phyloP scores from a whole-genome alignment of 306 rosid genomes.

The Trifolium pratense region DNA sequence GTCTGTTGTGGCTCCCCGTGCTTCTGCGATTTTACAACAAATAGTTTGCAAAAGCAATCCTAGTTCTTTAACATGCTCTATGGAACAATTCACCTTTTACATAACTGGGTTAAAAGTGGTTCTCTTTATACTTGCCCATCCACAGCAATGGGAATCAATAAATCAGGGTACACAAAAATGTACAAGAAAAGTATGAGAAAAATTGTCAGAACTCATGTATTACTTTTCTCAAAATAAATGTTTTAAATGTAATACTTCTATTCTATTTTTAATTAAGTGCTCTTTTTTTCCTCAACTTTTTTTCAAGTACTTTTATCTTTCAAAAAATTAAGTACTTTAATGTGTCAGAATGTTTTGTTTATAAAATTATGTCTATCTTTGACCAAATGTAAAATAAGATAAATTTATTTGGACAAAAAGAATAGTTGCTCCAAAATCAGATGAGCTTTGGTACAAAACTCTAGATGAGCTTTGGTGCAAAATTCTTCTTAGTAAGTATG shows the following conservation, averaged over 20 bases:
- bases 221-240: not conserved
- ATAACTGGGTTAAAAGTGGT: not conserved
- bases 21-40: not conserved
- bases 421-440: no score
- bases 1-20: not conserved
- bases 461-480: no score
- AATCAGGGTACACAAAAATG: not conserved
- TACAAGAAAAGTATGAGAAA: not conserved
- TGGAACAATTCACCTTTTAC: constrained; percentile 3
- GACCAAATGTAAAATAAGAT: not conserved
- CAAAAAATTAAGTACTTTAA: no score
- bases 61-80: not conserved
- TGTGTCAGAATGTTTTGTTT: not conserved
- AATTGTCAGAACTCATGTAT: not conserved
- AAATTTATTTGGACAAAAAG: not conserved
- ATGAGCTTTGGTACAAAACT: no score
- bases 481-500: no score
- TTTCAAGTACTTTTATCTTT: no score
- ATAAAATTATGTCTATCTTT: not conserved
- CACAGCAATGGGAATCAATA: not conserved
- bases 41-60: constrained; percentile 5
- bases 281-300: no score
- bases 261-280: not conserved
- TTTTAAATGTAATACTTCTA: not conserved
- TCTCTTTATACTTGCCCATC: not conserved